Conservation (phyloP, 2,329 filamentous ascomycete species). For the Exophiala sp. region DNA sequence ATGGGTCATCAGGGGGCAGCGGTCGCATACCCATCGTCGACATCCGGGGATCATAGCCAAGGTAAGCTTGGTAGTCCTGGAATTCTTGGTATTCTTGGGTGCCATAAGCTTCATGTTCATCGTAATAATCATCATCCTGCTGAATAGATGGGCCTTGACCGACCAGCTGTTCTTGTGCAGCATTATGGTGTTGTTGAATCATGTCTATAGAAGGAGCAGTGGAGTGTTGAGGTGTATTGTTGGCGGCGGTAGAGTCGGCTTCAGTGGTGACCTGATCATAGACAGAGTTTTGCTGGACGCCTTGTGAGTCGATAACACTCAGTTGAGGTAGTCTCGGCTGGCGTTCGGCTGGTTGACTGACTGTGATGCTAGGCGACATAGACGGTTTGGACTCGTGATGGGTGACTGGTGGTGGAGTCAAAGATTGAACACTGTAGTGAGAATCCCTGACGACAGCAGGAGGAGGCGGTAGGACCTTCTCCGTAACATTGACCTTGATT, state of each 20-base stretch:
- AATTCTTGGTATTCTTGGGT: slow-evolving; percentile 15
- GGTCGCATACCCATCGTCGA: slow-evolving; percentile 69
- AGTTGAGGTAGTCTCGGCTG: slow-evolving; percentile 19
- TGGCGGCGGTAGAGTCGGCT: background rate
- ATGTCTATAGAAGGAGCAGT: slow-evolving; percentile 8
- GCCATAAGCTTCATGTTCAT: slow-evolving; percentile 10
- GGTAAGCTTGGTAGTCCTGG: slow-evolving; percentile 21
- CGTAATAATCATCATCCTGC: slow-evolving; percentile 17
- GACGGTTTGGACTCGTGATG: background rate
- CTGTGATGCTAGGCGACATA: slow-evolving; percentile 7
- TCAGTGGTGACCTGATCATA: background rate
- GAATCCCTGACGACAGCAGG: slow-evolving; percentile 20
- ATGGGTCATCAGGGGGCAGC: slow-evolving; percentile 78
- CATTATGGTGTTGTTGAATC: background rate
- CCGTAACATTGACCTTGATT: slow-evolving; percentile 13
- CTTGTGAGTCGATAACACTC: slow-evolving; percentile 18
- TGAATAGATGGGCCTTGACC: slow-evolving; percentile 8
- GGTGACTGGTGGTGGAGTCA: background rate
- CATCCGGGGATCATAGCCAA: slow-evolving; percentile 44
- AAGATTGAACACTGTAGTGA: background rate
- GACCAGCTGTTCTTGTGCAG: background rate
- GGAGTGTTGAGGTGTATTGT: slow-evolving; percentile 6
- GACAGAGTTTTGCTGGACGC: slow-evolving; percentile 4
- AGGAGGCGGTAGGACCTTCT: slow-evolving; percentile 22
- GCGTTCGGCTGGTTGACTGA: slow-evolving; percentile 7